Conservation (phyloP, 495 filamentous ascomycete genomes). For the Pseudoneurospora amorphoporcata region DNA sequence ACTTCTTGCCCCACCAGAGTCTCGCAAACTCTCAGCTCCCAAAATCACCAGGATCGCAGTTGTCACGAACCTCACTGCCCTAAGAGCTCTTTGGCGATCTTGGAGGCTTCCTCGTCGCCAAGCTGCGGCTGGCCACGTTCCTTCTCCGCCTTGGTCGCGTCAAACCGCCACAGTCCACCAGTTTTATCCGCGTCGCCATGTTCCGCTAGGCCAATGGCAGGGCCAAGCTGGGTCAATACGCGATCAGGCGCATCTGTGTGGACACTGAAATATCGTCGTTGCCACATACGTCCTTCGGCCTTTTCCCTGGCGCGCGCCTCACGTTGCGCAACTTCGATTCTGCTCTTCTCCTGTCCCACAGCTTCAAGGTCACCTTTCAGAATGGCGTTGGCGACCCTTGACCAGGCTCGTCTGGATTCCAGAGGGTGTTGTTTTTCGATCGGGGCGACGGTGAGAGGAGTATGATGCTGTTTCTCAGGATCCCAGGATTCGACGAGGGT, state of each 20-base stretch:
- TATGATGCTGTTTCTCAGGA: slow-evolving; percentile 48
- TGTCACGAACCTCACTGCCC: slow-evolving; percentile 24
- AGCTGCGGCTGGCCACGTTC: slow-evolving; percentile 25
- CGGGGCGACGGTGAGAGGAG: slow-evolving; percentile 61
- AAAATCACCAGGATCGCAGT: not conserved
- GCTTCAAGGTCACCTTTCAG: slow-evolving; percentile 71
- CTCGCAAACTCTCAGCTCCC: not conserved
- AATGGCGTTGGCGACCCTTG: slow-evolving; percentile 72
- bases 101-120: slow-evolving; percentile 28
- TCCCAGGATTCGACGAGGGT: slow-evolving; percentile 58
- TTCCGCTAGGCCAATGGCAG: slow-evolving; percentile 38
- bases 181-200: slow-evolving; percentile 72
- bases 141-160: slow-evolving; percentile 49
- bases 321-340: slow-evolving; percentile 86
- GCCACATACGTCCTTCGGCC: slow-evolving; percentile 68
- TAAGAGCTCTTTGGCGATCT: slow-evolving; percentile 30
- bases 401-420: slow-evolving; percentile 84
- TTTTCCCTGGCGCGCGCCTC: slow-evolving; percentile 74
- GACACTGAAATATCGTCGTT: slow-evolving; percentile 70
- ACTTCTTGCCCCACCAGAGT: not conserved
- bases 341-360: slow-evolving; percentile 65
- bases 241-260: slow-evolving; percentile 38
- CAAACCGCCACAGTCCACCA: slow-evolving; percentile 81
- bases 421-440: slow-evolving; percentile 75
- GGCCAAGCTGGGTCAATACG: slow-evolving; percentile 49